A percentile compares a stretch with the other conserved stretches of the same genome.
Evolutionary conservation across 768 basidiomycete species (phyloP).

Genomic region (Phylloporus sp.): DNA sequence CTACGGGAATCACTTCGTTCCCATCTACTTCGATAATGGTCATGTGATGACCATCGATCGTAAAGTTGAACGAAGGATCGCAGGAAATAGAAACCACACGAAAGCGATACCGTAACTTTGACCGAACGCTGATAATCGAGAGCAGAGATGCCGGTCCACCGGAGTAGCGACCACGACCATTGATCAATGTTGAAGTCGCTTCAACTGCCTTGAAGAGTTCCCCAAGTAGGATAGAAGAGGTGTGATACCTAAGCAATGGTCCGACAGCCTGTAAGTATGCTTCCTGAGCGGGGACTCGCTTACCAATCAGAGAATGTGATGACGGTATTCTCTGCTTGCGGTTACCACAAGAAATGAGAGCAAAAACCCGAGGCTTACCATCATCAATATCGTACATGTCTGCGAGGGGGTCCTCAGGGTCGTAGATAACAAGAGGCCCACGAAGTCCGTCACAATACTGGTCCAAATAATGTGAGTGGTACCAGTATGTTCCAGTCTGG

Average conservation of each 20-base stretch:
- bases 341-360: not conserved
- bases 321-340: conserved; percentile 32
- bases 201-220: conserved; percentile 6
- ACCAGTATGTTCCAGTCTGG: conserved; percentile 41
- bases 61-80: conserved; percentile 38
- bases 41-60: conserved; percentile 39
- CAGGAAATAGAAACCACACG: conserved; percentile 49
- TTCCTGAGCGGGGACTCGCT: too few species aligned
- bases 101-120: conserved; percentile 46
- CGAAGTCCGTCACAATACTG: conserved; percentile 38
- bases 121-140: conserved; percentile 40
- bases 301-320: conserved; percentile 45
- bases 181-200: conserved; percentile 44
- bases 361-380: conserved; percentile 19
- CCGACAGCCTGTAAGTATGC: conserved; percentile 9
- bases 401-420: too few species aligned
- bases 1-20: conserved; percentile 36
- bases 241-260: conserved; percentile 32
- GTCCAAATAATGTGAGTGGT: conserved; percentile 15
- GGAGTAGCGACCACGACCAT: conserved; percentile 43
- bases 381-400: conserved; percentile 42
- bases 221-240: conserved; percentile 15
- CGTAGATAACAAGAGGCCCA: conserved; percentile 36
- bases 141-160: conserved; percentile 37
- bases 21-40: conserved; percentile 51